Evolutionary conservation across 495 filamentous ascomycete species (phyloP), one percentile per base, ranked within the genome.

Genomic region (Trichoderma asperelloides): DNA sequence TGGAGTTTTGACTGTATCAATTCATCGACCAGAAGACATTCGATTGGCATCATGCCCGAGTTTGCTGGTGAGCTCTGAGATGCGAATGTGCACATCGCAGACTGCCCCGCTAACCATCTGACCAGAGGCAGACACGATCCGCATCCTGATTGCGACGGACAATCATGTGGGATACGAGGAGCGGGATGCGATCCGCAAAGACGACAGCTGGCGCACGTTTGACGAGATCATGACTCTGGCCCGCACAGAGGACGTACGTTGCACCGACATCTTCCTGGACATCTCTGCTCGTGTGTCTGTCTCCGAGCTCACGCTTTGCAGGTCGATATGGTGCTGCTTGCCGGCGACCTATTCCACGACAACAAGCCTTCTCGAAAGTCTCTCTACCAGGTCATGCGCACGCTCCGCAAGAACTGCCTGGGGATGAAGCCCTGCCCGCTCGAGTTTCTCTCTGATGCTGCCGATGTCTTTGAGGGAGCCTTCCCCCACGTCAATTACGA

Each of bases 91-190:
- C n/a, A 3, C 25, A 3, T 60, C 18, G n/a, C 49, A 55, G n/a
- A 25, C n/a, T 60, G 55, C 62, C 62, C 62, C 62, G 62, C 62
- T 43, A 16, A 64, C 62, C 18, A 13, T 39, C 5, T 9, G 7
- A 9, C 3, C 70, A 92, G 91, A 84, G 45, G 84, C 87, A 71
- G 93, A 98, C 78, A 96, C 92, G 0, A 96, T 98, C 80, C 92
- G 93, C 72, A 92, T 98, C 68, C 88, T 98, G 63, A 83, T 98
- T 49, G 87, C 95, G 63, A 97, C 92, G 18, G 95, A 98, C 77
- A 97, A 91, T 73, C 95, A 98, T 89, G 96, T 98, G 66, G 95
- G 95, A 40, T 97, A 89, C 80, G 91, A 91, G 70, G 95, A 98
- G 76, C 89, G 95, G 70, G 93, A 99, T 75, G 84, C 91, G 23